A percentile compares a stretch with the other conserved stretches of the same genome.
phyloP scores from a whole-genome alignment of 352 stramenopile species.

The Pythium brachiatum region DNA sequence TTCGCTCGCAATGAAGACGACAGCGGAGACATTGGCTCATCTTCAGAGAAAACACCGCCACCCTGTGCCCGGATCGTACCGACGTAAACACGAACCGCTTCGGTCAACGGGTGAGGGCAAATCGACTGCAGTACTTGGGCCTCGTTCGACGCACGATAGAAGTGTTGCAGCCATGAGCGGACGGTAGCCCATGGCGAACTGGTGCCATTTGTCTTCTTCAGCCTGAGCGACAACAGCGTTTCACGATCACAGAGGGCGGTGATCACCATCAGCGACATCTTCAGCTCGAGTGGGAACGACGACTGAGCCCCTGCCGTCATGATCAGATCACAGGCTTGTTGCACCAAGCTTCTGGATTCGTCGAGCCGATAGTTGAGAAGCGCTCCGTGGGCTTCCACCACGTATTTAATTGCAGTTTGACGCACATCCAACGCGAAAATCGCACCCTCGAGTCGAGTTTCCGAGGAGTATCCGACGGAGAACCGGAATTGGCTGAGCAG shows the following conservation, averaged over 20 bases:
- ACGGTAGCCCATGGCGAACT: slow-evolving; percentile 28
- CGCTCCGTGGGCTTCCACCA: slow-evolving; percentile 9
- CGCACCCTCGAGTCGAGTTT: slow-evolving; percentile 24
- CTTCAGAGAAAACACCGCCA: neutral
- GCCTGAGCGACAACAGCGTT: slow-evolving; percentile 5
- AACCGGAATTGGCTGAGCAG: slow-evolving; percentile 21
- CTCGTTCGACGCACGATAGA: slow-evolving; percentile 61
- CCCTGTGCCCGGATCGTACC: neutral
- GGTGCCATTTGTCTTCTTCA: slow-evolving; percentile 16
- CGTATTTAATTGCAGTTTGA: slow-evolving; percentile 2
- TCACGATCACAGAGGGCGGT: slow-evolving; percentile 23
- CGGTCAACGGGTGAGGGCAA: slow-evolving; percentile 25
- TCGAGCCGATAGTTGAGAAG: slow-evolving; percentile 23
- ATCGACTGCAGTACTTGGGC: slow-evolving; percentile 19
- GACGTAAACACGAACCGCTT: slow-evolving; percentile 24
- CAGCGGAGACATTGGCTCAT: neutral
- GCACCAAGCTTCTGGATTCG: slow-evolving; percentile 11
- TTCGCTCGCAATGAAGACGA: slow-evolving; percentile 9
- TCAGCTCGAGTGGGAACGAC: slow-evolving; percentile 63
- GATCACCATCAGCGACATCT: slow-evolving; percentile 47
- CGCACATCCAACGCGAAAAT: slow-evolving; percentile 13
- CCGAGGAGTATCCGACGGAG: slow-evolving; percentile 2
- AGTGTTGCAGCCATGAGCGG: slow-evolving; percentile 57
- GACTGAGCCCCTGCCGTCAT: slow-evolving; percentile 39
- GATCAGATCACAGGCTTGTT: slow-evolving; percentile 28